phyloP scores from a whole-genome alignment of 805 yeast genomes.

The Ogataea allantospora region DNA sequence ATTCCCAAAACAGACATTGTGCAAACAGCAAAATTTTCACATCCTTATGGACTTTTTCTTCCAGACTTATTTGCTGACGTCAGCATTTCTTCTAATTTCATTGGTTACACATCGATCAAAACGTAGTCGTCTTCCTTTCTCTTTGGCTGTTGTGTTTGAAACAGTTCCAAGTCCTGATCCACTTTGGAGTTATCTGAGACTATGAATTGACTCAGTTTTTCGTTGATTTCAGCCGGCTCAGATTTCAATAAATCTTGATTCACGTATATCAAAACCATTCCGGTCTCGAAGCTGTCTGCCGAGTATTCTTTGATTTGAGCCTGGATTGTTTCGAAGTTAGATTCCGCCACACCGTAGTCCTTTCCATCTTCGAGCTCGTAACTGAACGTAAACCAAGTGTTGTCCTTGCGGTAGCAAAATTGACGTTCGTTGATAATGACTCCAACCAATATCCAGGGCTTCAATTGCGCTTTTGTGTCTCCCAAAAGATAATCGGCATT shows the following conservation, averaged over 20 bases:
- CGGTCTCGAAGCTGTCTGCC: constrained; percentile 26
- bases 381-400: constrained; percentile 33
- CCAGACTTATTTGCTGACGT: constrained; percentile 1
- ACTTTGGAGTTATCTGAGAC: constrained; percentile 31
- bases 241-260: constrained; percentile 26
- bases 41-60: constrained; percentile 1
- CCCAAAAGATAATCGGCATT: constrained; percentile 30
- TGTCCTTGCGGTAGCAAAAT: constrained; percentile 30
- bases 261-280: constrained; percentile 37
- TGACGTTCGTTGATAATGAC: constrained; percentile 33
- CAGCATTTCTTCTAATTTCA: background rate
- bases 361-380: constrained; percentile 29
- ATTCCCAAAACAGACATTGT: constrained; percentile 34
- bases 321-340: constrained; percentile 29
- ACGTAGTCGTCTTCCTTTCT: constrained; percentile 17
- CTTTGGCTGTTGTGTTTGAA: constrained; percentile 1
- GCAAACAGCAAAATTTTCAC: constrained; percentile 10
- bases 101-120: constrained; percentile 15
- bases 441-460: constrained; percentile 41
- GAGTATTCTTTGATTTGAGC: constrained; percentile 24
- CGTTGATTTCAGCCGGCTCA: constrained; percentile 18
- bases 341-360: constrained; percentile 22
- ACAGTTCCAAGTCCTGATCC: constrained; percentile 16
- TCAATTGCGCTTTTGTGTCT: constrained; percentile 23
- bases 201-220: constrained; percentile 31